These are phyloP conservation scores for Imleria badia DNA, from an alignment of 768 basidiomycete genomes.

Conservation along the genomic window DNA sequence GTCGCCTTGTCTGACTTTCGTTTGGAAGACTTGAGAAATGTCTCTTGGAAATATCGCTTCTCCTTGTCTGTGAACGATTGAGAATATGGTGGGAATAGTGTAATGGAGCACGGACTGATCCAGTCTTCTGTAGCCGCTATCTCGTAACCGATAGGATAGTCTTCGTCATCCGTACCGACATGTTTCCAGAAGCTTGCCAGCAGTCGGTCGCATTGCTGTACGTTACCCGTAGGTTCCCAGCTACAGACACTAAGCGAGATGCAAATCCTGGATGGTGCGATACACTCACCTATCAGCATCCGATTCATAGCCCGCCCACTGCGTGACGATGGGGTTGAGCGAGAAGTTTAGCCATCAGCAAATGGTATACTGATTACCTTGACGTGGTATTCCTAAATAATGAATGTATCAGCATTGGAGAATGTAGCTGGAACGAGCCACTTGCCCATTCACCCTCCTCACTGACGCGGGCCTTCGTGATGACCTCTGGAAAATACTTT, in stretches of 20 bases:
- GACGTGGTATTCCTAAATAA: slow-evolving; percentile 59
- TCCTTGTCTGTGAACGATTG: slow-evolving; percentile 35
- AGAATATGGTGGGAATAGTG: background rate
- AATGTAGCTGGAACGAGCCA: background rate
- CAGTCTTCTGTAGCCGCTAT: slow-evolving; percentile 47
- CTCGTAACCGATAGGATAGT: slow-evolving; percentile 50
- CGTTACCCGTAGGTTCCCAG: slow-evolving; percentile 69
- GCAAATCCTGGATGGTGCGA: background rate
- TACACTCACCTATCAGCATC: slow-evolving; percentile 52
- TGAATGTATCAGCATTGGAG: background rate
- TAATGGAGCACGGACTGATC: slow-evolving; percentile 48
- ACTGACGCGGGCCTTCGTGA: slow-evolving; percentile 55
- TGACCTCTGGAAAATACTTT: slow-evolving; percentile 47
- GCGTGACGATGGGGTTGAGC: slow-evolving; percentile 3
- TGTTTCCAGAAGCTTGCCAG: slow-evolving; percentile 64
- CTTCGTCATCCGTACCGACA: slow-evolving; percentile 54
- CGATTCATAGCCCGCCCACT: slow-evolving; percentile 70
- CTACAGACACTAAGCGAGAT: slow-evolving; percentile 34
- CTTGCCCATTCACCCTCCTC: slow-evolving; percentile 54
- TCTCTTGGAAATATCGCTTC: slow-evolving; percentile 36
- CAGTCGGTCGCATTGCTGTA: slow-evolving; percentile 55
- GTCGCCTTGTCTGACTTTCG: slow-evolving; percentile 13
- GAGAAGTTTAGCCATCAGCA: background rate
- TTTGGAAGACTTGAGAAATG: slow-evolving; percentile 23
- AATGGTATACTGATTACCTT: slow-evolving; percentile 48